A percentile compares a stretch with the other conserved stretches of the same genome.
phyloP scores from a whole-genome alignment of 2,329 filamentous ascomycete species.

The Epichloe gansuensis region DNA sequence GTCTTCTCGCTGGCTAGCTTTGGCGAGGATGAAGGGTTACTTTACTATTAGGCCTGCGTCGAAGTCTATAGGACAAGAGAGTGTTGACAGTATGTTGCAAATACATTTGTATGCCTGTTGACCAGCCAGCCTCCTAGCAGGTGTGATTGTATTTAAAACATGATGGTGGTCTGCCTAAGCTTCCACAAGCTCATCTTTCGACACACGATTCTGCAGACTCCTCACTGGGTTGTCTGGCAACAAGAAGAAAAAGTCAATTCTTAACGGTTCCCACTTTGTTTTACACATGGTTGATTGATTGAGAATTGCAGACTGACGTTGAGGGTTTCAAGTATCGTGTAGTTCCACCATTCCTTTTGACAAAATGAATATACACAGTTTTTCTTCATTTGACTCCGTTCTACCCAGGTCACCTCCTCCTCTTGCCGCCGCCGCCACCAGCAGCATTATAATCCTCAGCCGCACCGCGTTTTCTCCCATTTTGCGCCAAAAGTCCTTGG shows the following conservation, averaged over 20 bases:
- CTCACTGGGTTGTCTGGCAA: too few species aligned
- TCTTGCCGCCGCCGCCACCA: slow-evolving; percentile 25
- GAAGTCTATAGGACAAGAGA: neutral
- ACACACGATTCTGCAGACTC: too few species aligned
- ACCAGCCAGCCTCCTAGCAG: neutral
- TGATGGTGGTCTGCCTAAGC: too few species aligned
- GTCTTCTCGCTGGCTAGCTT: neutral
- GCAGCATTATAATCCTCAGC: slow-evolving; percentile 28
- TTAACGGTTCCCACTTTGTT: too few species aligned
- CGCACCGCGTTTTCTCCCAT: slow-evolving; percentile 58
- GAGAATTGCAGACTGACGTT: too few species aligned
- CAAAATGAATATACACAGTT: neutral
- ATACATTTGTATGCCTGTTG: neutral
- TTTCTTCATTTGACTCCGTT: too few species aligned
- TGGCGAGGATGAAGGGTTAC: neutral
- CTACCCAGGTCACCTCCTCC: slow-evolving; percentile 15
- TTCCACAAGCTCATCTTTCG: too few species aligned
- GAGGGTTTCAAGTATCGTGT: too few species aligned
- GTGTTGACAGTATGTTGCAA: neutral
- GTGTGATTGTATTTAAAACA: too few species aligned
- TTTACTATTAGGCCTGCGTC: neutral
- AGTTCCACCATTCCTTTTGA: neutral
- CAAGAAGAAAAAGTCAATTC: too few species aligned
- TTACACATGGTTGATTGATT: too few species aligned
- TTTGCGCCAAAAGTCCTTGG: slow-evolving; percentile 86